These are phyloP conservation scores for Aspergillus novofumigatus DNA, from an alignment of 2,329 filamentous ascomycete genomes.

Conservation along the genomic window DNA sequence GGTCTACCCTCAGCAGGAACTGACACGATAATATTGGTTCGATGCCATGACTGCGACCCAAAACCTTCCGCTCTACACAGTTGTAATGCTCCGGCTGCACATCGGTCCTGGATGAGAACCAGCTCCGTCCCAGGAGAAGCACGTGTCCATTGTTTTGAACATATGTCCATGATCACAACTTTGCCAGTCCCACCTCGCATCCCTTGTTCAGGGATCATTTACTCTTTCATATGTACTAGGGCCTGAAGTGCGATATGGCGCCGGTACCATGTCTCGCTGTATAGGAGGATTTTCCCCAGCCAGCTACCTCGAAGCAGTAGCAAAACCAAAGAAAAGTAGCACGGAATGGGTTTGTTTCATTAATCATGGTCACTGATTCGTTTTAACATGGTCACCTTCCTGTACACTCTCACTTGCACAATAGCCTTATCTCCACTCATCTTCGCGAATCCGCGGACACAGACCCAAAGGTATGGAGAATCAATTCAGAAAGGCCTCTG, in stretches of 20 bases:
- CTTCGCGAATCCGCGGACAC: not conserved
- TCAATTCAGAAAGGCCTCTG: not conserved
- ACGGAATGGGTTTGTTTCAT: not conserved
- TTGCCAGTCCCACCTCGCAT: not conserved
- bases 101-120: not conserved
- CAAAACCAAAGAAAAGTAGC: not conserved
- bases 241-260: not conserved
- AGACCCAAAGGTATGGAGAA: not conserved
- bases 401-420: not conserved
- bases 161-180: not conserved
- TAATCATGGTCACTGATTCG: not conserved
- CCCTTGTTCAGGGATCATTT: not conserved
- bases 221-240: not conserved
- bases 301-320: not conserved
- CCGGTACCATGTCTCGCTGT: not conserved
- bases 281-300: not conserved
- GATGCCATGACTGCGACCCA: no score
- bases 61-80: not conserved
- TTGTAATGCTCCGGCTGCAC: not conserved
- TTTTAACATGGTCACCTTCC: not conserved
- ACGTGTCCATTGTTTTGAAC: not conserved
- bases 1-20: not conserved
- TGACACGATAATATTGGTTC: not conserved
- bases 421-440: not conserved
- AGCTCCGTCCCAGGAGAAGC: not conserved